Percentiles rank a stretch among this genome's conserved stretches.
Evolutionary conservation across 1,284 basidiomycete species (phyloP).

Genomic region (Chiua sp.): DNA sequence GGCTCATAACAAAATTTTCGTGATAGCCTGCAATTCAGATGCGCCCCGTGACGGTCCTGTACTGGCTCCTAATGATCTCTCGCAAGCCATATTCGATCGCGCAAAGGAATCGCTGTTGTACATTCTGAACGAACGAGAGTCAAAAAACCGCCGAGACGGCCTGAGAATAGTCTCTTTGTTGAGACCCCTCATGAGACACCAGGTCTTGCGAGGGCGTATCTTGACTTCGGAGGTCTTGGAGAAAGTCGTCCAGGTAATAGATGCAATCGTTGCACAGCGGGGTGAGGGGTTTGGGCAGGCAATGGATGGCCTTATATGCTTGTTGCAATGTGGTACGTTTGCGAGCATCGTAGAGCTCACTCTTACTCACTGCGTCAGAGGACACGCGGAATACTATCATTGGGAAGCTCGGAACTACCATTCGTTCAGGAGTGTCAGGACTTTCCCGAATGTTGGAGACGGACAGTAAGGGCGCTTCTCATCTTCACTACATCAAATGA

Average conservation of each 20-base stretch:
- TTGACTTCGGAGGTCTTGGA: constrained; percentile 22
- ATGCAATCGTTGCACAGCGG: constrained; percentile 6
- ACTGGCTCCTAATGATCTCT: neutral
- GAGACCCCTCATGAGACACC: constrained; percentile 23
- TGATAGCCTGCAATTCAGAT: constrained; percentile 9
- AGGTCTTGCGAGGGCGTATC: constrained; percentile 15
- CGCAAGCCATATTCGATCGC: constrained; percentile 2
- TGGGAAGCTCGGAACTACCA: constrained; percentile 10
- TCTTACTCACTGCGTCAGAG: constrained; percentile 5
- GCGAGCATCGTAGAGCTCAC: neutral
- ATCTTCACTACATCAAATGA: neutral
- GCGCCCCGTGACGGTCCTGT: too few species aligned
- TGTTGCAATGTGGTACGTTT: constrained; percentile 27
- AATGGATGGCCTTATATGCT: constrained; percentile 27
- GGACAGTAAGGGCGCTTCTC: constrained; percentile 9
- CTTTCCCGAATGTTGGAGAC: constrained; percentile 20
- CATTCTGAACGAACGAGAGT: constrained; percentile 9
- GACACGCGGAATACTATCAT: constrained; percentile 9
- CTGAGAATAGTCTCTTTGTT: constrained; percentile 30
- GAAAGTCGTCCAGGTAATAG: constrained; percentile 18
- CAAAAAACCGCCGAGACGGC: constrained; percentile 18
- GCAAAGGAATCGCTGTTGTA: constrained; percentile 10
- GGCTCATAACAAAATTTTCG: neutral
- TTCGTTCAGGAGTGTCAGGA: neutral
- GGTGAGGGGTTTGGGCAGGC: constrained; percentile 18